Conservation (phyloP, 805 yeast species). For the Monosporozyma unispora region DNA sequence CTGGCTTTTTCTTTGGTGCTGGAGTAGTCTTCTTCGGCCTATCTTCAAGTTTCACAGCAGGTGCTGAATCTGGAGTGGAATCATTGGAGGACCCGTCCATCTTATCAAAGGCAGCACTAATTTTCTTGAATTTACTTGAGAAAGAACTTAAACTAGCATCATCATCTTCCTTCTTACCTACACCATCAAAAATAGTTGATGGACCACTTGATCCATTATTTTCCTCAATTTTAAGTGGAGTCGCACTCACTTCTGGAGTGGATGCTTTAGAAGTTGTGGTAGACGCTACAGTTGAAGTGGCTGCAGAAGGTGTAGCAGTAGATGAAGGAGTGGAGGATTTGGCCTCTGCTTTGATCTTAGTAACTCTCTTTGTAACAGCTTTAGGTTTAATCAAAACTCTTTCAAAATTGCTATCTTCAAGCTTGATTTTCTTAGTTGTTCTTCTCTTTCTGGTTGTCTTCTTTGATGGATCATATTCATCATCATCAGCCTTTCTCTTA, state of each 20-base stretch:
- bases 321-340: too few species aligned
- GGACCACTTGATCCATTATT: conserved; percentile 2
- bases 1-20: background rate
- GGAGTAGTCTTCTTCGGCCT: background rate
- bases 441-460: conserved; percentile 20
- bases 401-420: conserved; percentile 23
- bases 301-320: conserved; percentile 3
- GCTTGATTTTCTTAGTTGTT: conserved; percentile 15
- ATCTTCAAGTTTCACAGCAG: background rate
- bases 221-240: conserved; percentile 1
- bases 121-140: conserved; percentile 26
- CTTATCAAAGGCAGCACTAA: conserved; percentile 24
- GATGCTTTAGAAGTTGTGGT: background rate
- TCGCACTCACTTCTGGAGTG: conserved; percentile 3
- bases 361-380: conserved; percentile 14
- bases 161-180: conserved; percentile 9
- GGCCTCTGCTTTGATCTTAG: conserved; percentile 22
- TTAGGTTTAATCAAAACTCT: conserved; percentile 23
- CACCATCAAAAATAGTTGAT: conserved; percentile 16
- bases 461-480: conserved; percentile 24
- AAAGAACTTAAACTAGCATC: conserved; percentile 20
- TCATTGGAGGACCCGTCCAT: conserved; percentile 4
- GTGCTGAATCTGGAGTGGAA: background rate
- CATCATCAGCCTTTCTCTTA: conserved; percentile 23
- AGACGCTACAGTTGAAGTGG: conserved; percentile 4